These are phyloP conservation scores for Pittosporum tobira DNA, from an alignment of 129 eudicot genomes.

Conservation along the genomic window DNA sequence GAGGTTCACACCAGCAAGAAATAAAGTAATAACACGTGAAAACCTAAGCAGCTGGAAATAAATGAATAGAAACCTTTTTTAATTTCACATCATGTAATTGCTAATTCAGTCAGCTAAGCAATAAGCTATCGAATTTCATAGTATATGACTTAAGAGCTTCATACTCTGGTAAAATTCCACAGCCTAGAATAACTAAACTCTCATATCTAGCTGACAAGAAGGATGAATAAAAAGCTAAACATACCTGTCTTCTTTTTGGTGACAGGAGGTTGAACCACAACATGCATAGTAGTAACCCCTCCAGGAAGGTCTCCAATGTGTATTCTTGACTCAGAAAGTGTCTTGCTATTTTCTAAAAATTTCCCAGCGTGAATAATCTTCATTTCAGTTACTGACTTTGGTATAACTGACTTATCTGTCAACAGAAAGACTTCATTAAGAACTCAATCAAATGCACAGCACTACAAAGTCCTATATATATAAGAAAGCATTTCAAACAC, in stretches of 20 bases:
- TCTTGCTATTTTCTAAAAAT: constrained; percentile 59
- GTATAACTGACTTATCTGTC: constrained; percentile 53
- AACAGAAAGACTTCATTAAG: constrained; percentile 1
- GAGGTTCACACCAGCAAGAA: neutral
- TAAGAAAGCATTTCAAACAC: neutral
- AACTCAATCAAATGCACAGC: neutral
- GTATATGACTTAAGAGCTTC: too few species aligned
- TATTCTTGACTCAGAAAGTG: constrained; percentile 56
- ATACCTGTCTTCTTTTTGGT: constrained; percentile 57
- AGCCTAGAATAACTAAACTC: neutral
- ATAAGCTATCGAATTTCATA: too few species aligned
- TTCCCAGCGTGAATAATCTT: constrained; percentile 67
- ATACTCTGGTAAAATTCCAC: neutral
- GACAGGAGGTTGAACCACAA: constrained; percentile 65
- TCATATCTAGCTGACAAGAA: neutral
- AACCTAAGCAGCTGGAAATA: too few species aligned
- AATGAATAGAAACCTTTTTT: neutral
- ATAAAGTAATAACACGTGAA: too few species aligned
- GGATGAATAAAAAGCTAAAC: constrained; percentile 7
- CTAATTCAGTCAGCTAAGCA: too few species aligned
- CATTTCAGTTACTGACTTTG: constrained; percentile 47
- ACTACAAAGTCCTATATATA: neutral
- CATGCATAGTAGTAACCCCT: constrained; percentile 77
- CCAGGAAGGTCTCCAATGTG: constrained; percentile 53
- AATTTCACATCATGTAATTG: too few species aligned